Base-by-base conservation (phyloP, 345 rosid genomes). In the Bruguiera gymnorhiza region DNA sequence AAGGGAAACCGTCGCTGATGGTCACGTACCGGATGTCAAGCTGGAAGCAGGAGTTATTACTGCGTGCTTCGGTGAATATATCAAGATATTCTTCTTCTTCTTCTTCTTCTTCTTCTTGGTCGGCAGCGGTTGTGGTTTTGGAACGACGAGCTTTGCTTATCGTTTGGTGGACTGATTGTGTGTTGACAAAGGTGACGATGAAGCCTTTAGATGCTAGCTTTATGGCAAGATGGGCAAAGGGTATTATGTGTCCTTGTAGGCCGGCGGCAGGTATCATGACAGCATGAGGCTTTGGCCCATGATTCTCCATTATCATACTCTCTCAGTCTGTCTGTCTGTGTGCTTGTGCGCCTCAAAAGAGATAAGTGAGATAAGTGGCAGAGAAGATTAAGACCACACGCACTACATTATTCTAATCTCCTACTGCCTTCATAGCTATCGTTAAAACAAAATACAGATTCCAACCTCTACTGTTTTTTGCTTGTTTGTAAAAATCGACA, bases 151-250 rank as follows among this genome's bases (percentile, higher is more conserved):
- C 72, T 26, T 78, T 73, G 69, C 75, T 54, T 68, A 70, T 83
- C 21, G 83, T 83, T 67, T 80, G 84, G 84, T 88, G 93, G 81
- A 80, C 48, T 70, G 71, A 73, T 7, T 82, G 82, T n/a, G 90
- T 86, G 85, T 86, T 86, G 73, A 88, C 78, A 78, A 84, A 88
- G 79, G 90, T 88, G 78, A 83, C 62, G 20, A 74, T 73, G 75
- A 83, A 76, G 66, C 84, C 84, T 37, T 70, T 74, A 18, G 86
- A 75, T 3, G 86, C 82, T 34, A 83, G 84, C 65, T 78, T 78
- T 66, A 73, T 60, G 71, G 86, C 81, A 2, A 83, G 80, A 61
- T 80, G 73, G 54, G 73, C 80, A 10, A 81, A 70, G 2, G 84
- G 86, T 54, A 61, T 83, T n/a, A 83, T 77, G 46, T 83, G 86